Conservation (phyloP, 208 protist genomes). For the Wallacemonas sp. region DNA sequence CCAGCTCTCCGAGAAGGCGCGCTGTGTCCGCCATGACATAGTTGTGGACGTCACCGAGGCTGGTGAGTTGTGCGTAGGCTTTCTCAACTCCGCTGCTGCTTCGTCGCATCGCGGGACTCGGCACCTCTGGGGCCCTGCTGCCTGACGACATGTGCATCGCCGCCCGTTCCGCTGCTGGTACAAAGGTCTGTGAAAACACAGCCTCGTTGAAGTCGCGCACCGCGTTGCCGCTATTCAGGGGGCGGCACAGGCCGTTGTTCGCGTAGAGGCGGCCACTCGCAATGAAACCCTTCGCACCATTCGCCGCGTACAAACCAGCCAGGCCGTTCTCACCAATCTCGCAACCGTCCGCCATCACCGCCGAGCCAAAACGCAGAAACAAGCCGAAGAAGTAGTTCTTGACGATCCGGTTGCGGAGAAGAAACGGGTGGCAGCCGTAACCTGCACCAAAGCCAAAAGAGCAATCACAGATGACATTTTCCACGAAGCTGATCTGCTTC, state of each 20-base stretch:
- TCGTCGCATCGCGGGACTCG: constrained; percentile 1
- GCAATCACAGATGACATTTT: constrained; percentile 70
- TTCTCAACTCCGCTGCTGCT: constrained; percentile 3
- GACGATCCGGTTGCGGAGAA: constrained; percentile 59
- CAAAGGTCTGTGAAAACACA: constrained; percentile 21
- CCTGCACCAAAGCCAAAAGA: constrained; percentile 73
- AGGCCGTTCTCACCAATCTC: constrained; percentile 71
- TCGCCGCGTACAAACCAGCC: constrained; percentile 72
- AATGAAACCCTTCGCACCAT: constrained; percentile 63
- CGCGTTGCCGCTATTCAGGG: constrained; percentile 26
- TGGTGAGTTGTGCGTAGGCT: constrained; percentile 51
- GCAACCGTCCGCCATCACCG: constrained; percentile 52
- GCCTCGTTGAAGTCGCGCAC: constrained; percentile 45
- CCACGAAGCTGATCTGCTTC: constrained; percentile 69
- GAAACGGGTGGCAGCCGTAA: constrained; percentile 70
- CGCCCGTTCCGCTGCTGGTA: neutral
- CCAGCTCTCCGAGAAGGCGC: constrained; percentile 50
- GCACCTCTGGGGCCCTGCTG: neutral
- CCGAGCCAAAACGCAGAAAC: constrained; percentile 66
- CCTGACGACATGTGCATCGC: constrained; percentile 1
- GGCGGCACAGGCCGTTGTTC: constrained; percentile 80
- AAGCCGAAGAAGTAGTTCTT: constrained; percentile 85
- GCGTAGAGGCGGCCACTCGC: constrained; percentile 26
- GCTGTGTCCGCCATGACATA: constrained; percentile 48
- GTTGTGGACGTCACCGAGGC: constrained; percentile 37